Evolutionary conservation across 768 basidiomycete genomes (phyloP).

Genomic region (Agaricus blazei): DNA sequence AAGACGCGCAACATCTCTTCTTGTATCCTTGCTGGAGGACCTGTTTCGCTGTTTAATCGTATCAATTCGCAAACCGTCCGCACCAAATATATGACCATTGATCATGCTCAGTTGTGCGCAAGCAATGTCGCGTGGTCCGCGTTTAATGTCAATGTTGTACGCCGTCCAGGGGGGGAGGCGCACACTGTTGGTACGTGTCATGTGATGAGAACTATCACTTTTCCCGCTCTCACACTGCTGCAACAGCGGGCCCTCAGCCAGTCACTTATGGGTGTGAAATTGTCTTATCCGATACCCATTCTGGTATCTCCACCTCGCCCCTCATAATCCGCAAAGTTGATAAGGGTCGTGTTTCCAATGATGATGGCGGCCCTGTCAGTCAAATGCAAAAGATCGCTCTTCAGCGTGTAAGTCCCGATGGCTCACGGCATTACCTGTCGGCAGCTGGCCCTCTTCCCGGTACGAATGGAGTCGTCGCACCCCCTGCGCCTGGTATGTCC

Average conservation of each 20-base stretch:
- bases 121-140: conserved; percentile 92
- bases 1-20: conserved; percentile 91
- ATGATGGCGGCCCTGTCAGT: conserved; percentile 88
- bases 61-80: conserved; percentile 96
- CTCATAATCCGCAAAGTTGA: conserved; percentile 90
- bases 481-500: conserved; percentile 71
- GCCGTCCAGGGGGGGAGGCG: conserved; percentile 60
- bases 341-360: conserved; percentile 80
- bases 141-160: conserved; percentile 88
- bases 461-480: conserved; percentile 60
- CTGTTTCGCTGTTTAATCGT: conserved; percentile 91
- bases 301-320: conserved; percentile 81
- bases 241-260: conserved; percentile 64
- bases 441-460: conserved; percentile 84
- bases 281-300: conserved; percentile 76
- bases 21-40: conserved; percentile 85
- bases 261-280: conserved; percentile 92
- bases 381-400: conserved; percentile 97
- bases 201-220: conserved; percentile 37
- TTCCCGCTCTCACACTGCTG: conserved; percentile 33
- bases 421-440: conserved; percentile 81
- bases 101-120: conserved; percentile 78
- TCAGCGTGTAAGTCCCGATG: conserved; percentile 77
- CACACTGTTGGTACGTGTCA: conserved; percentile 59
- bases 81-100: conserved; percentile 96